Evolutionary conservation across 495 filamentous ascomycete genomes (phyloP), one percentile per base, ranked within the genome.

Genomic region (Aspergillus indologenus): DNA sequence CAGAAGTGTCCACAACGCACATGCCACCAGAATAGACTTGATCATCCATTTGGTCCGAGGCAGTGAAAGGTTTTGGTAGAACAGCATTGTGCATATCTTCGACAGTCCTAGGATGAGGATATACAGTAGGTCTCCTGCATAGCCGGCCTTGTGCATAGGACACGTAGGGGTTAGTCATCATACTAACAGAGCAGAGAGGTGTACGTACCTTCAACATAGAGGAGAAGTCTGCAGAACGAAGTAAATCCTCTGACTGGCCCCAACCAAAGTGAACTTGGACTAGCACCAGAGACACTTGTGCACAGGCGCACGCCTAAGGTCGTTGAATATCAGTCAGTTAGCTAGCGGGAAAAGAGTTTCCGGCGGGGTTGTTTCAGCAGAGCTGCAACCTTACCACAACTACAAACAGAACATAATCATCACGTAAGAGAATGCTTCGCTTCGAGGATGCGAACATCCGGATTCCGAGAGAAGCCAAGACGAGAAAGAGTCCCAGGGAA

Each of bases 321-420:
- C 3, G 26, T 29, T 20, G 3, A 19, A 40, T 1, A 18, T 57
- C n/a, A 57, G 45, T 48, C 19, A 22, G n/a, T 2, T 22, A 8
- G 45, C 18, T 3, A 48, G 45, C 20, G 12, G 31, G n/a, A 17
- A 43, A 52, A 26, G 19, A 15, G n/a, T 3, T 19, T 61, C 34
- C 34, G 34, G 34, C 34, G 34, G 34, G 34, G 34, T 8, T 40
- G 34, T 7, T 40, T 40, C 34, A 40, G 5, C 34, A 40, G 5
- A 14, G 34, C 34, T 40, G 34, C 34, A 40, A 40, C 34, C 34
- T 40, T 63, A 72, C 69, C 65, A 68, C 68, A 5, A 51, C 48
- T 5, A 29, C 54, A 5, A 47, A 54, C 34, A 72, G 65, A 51
- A 63, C 17, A 23, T 62, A 66, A 45, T 70, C 70, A 55, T 70